Conservation (phyloP, 1,139 yeast genomes). For the Kazachstania sp. region DNA sequence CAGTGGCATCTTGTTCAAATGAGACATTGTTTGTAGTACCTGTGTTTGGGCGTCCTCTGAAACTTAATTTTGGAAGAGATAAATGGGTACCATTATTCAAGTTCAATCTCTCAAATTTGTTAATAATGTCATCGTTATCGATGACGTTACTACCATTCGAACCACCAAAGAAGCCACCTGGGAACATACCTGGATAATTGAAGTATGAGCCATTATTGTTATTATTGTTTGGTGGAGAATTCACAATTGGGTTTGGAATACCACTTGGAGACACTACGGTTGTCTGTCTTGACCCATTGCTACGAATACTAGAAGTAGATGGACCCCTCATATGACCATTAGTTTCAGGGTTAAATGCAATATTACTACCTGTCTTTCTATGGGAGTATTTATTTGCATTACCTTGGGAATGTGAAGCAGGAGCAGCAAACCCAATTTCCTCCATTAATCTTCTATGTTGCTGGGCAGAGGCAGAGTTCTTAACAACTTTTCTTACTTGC, state of each 20-base stretch:
- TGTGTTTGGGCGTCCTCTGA: slow-evolving; percentile 13
- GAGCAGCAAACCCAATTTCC: slow-evolving; percentile 63
- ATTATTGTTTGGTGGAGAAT: slow-evolving; percentile 1
- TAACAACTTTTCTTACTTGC: slow-evolving; percentile 53
- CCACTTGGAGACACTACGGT: slow-evolving; percentile 1
- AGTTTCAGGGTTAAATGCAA: slow-evolving; percentile 19
- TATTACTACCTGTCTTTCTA: slow-evolving; percentile 23
- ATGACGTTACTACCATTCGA: slow-evolving; percentile 4
- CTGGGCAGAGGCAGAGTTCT: slow-evolving; percentile 54
- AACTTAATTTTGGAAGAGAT: slow-evolving; percentile 27
- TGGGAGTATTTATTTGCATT: slow-evolving; percentile 15
- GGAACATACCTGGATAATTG: slow-evolving; percentile 29
- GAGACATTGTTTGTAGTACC: background rate
- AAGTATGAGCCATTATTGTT: slow-evolving; percentile 10
- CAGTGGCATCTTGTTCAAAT: background rate
- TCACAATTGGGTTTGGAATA: background rate
- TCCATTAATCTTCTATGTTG: slow-evolving; percentile 84
- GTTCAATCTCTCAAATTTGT: slow-evolving; percentile 26
- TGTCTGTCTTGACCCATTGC: slow-evolving; percentile 26
- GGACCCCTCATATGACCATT: slow-evolving; percentile 26
- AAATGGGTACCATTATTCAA: slow-evolving; percentile 26
- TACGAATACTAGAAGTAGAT: slow-evolving; percentile 28
- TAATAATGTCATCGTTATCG: slow-evolving; percentile 17
- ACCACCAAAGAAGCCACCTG: slow-evolving; percentile 12
- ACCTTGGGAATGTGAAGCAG: slow-evolving; percentile 7